Percentiles rank a stretch among this genome's conserved stretches.
These are phyloP conservation scores for Lentinus brumalis DNA, from an alignment of 768 basidiomycete species.

Conservation along the genomic window DNA sequence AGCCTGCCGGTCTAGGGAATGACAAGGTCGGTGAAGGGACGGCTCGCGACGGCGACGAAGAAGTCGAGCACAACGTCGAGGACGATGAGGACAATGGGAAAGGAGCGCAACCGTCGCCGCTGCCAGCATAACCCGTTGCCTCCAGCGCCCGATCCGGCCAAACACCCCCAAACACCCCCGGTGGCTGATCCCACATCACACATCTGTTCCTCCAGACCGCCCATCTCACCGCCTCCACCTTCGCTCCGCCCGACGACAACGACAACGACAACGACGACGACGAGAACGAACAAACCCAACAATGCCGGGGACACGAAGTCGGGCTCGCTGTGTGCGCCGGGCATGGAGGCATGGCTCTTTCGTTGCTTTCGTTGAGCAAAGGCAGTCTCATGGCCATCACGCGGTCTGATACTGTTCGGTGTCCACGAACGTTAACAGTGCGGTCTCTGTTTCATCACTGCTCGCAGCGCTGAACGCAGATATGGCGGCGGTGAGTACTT, in stretches of 20 bases:
- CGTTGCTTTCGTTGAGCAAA: no score
- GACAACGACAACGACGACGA: no score
- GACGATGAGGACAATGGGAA: slow-evolving; percentile 22
- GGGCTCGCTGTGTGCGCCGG: no score
- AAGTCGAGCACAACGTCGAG: slow-evolving; percentile 21
- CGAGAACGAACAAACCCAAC: no score
- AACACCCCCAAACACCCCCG: slow-evolving; percentile 16
- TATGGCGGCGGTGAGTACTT: neutral
- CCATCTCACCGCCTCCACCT: neutral
- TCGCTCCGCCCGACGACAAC: no score
- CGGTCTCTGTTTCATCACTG: no score
- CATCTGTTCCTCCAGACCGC: slow-evolving; percentile 16
- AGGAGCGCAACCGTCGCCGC: neutral
- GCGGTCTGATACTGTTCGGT: no score
- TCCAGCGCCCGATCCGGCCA: slow-evolving; percentile 8
- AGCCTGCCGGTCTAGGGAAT: slow-evolving; percentile 88
- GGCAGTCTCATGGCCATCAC: no score
- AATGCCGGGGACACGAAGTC: no score
- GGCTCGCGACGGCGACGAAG: slow-evolving; percentile 23
- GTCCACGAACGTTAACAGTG: no score
- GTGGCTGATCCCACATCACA: slow-evolving; percentile 17
- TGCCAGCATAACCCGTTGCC: slow-evolving; percentile 12
- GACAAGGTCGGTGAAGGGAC: slow-evolving; percentile 32
- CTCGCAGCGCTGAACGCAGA: neutral
- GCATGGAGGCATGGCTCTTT: no score